phyloP scores from a whole-genome alignment of 129 eudicot genomes.

The Apium graveolens region DNA sequence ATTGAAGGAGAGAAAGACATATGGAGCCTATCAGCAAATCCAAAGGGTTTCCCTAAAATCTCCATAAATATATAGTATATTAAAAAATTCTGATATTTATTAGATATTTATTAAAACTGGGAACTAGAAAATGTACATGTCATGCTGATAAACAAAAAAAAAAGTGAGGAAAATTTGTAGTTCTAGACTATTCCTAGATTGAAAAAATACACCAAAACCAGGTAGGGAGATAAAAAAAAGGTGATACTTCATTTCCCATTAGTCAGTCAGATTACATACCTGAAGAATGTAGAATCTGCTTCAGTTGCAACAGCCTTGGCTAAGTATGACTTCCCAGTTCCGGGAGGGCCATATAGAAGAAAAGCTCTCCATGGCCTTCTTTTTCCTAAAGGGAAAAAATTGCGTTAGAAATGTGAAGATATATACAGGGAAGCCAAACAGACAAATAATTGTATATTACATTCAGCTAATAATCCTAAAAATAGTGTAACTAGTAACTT shows the following conservation, averaged over 20 bases:
- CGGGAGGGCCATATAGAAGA: slow-evolving; percentile 98
- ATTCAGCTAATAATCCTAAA: neutral
- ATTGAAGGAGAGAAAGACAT: too few relatives aligned
- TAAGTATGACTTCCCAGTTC: slow-evolving; percentile 96
- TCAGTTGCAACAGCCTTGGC: slow-evolving; percentile 99
- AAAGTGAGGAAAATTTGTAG: neutral
- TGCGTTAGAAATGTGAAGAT: neutral
- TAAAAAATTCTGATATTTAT: too few relatives aligned
- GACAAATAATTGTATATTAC: neutral
- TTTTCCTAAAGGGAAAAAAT: slow-evolving; percentile 43
- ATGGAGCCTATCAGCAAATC: too few relatives aligned
- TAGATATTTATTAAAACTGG: too few relatives aligned
- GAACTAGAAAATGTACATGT: too few relatives aligned
- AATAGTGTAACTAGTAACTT: neutral
- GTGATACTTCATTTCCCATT: neutral
- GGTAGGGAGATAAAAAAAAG: neutral
- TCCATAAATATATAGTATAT: too few relatives aligned
- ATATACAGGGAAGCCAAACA: neutral
- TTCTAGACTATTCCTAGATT: neutral
- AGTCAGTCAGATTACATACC: slow-evolving; percentile 28
- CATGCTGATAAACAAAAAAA: too few relatives aligned
- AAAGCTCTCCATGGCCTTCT: slow-evolving; percentile 99
- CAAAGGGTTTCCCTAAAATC: too few relatives aligned
- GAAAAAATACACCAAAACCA: neutral
- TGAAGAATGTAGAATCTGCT: slow-evolving; percentile 95